Conservation (phyloP, 345 rosid species). For the Salix suchowensis region DNA sequence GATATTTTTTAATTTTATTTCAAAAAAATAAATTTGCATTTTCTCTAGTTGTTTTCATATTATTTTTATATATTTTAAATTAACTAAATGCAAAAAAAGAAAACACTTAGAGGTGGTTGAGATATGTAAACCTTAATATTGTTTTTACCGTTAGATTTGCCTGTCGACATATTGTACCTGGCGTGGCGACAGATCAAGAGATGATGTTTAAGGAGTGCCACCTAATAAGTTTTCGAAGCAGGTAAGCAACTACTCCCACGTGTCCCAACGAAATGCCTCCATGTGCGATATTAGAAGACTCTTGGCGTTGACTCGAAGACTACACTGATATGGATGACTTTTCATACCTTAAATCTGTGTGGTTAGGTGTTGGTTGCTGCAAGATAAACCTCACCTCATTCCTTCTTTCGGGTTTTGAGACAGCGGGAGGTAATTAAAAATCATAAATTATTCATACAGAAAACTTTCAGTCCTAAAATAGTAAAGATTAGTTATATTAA, state of each 20-base stretch:
- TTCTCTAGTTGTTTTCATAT: no score
- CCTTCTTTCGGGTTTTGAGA: neutral
- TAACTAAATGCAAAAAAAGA: no score
- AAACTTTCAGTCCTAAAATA: neutral
- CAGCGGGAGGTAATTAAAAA: neutral
- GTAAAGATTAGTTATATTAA: no score
- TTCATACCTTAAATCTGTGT: no score
- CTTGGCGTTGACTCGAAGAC: neutral
- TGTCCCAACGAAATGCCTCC: conserved; percentile 26
- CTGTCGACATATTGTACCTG: conserved; percentile 12
- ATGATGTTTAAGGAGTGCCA: conserved; percentile 1
- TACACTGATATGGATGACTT: neutral
- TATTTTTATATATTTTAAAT: no score
- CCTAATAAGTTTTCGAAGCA: conserved; percentile 9
- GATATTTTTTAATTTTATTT: no score
- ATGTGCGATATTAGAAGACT: neutral
- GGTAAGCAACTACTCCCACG: conserved; percentile 28
- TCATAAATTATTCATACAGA: neutral
- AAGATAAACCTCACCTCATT: neutral
- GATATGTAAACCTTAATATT: neutral
- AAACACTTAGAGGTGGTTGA: neutral
- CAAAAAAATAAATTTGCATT: no score
- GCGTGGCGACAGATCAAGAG: conserved; percentile 19
- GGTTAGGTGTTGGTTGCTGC: neutral
- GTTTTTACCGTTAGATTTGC: neutral